phyloP scores from a whole-genome alignment of 2,329 filamentous ascomycete genomes.

The Thielaviopsis populi region DNA sequence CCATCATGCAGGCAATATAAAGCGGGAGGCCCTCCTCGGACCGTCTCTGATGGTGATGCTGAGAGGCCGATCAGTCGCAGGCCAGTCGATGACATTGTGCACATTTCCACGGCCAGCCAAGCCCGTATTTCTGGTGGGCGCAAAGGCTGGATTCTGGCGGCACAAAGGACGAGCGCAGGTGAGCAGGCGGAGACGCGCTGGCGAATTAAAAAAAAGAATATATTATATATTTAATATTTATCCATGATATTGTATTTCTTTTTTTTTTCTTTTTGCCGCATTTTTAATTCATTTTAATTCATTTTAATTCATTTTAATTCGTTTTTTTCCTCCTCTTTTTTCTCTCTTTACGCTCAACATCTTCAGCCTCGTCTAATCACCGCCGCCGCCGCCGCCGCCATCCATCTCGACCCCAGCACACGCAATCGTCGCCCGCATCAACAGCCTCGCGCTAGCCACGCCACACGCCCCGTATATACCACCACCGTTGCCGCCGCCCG shows the following conservation, averaged over 20 bases:
- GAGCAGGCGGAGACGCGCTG: neutral
- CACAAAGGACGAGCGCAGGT: no score
- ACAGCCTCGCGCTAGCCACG: neutral
- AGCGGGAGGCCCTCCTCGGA: neutral
- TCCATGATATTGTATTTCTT: neutral
- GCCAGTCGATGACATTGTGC: no score
- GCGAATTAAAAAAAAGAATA: neutral
- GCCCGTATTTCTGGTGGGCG: no score
- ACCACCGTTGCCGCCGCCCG: no score
- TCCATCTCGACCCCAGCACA: neutral
- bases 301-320: neutral
- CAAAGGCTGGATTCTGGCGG: no score
- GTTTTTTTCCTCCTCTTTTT: neutral
- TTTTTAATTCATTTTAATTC: neutral
- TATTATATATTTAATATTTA: no score
- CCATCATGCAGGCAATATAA: neutral
- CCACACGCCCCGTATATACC: no score
- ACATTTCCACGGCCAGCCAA: no score
- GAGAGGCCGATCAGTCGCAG: no score
- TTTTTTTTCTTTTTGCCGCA: constrained; percentile 5
- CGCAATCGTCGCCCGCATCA: neutral
- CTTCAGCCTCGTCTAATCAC: neutral
- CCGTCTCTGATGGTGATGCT: no score
- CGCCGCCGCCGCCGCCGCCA: neutral
- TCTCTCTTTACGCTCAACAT: neutral